Conservation (phyloP, 352 stramenopile species). For the Globisporangium emineosum region DNA sequence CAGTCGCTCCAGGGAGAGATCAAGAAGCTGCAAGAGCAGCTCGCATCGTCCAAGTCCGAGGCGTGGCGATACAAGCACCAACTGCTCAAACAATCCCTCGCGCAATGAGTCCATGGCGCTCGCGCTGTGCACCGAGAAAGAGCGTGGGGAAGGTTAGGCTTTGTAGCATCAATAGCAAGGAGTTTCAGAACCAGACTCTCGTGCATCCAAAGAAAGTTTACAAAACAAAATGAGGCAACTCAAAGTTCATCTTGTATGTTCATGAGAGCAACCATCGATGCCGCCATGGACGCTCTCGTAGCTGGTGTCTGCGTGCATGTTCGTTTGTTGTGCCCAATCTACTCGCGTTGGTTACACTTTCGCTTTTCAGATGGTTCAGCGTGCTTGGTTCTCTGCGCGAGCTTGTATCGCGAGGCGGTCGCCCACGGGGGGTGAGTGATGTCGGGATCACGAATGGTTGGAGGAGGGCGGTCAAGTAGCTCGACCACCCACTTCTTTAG, state of each 20-base stretch:
- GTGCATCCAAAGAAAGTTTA: constrained; percentile 2
- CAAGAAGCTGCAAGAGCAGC: constrained; percentile 62
- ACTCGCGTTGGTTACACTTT: background rate
- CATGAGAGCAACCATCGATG: background rate
- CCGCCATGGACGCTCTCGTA: background rate
- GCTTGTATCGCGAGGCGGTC: background rate
- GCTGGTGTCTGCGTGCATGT: background rate
- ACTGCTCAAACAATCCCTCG: constrained; percentile 69
- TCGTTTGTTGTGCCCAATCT: constrained; percentile 1
- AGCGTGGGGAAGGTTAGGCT: background rate
- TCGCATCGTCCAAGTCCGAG: constrained; percentile 65
- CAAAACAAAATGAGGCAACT: constrained; percentile 1
- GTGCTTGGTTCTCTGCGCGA: background rate
- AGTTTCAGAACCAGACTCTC: background rate
- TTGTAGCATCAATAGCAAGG: constrained; percentile 4
- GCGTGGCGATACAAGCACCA: constrained; percentile 76
- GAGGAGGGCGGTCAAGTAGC: background rate
- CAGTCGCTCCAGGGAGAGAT: constrained; percentile 57
- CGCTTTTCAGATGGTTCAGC: background rate
- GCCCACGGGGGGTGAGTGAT: background rate
- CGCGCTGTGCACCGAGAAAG: background rate
- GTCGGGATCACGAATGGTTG: constrained; percentile 1
- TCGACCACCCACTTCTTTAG: constrained; percentile 1
- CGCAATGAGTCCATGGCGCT: constrained; percentile 15
- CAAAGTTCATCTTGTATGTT: constrained; percentile 1